Base-by-base conservation (phyloP, 2,329 filamentous ascomycete genomes). In the Ascosphaera aggregata region DNA sequence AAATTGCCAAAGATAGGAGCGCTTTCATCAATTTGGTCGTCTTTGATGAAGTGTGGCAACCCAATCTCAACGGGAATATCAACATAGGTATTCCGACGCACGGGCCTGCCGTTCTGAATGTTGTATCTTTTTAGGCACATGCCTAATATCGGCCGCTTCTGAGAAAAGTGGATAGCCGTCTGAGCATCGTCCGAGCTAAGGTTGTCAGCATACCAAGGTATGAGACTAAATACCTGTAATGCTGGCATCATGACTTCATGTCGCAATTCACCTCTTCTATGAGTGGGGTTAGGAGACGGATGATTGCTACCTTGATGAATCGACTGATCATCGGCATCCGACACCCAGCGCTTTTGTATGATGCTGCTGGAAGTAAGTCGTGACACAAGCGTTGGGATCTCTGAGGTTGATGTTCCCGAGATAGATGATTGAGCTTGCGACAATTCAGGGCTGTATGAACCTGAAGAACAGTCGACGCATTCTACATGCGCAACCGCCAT, bases 221-320 rank as follows among this genome's bases (percentile, higher is more conserved):
- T 82, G 18, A 95, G 63, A 50, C 80, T 82, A 59, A 94, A 95
- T 51, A 95, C 93, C 50, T 94, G 86, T 84, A 85, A 95, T 2
- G 89, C 89, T 30, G 86, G 86, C 63, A 95, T 93, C 42, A 86
- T 76, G 11, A 95, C 79, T 49, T 92, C 85, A 51, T 86, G 93
- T 45, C 67, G 56, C 38, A 66, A 55, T 24, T 60, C 64, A 31
- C 58, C 58, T 40, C 48, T 56, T 11, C 54, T 51, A 5, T 46
- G 42, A 30, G 52, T 48, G 3, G 44, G 44, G 16, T 46, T 43
- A 30, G 48, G 45, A 11, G 22, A 11, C 11, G 22, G 22, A 7
- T 27, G 22, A 27, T 27, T 50, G 42, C 55, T 51, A 24, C 42
- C 42, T 40, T 44, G 43, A 17, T 39, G 43, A 8, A 11, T 13